These are phyloP conservation scores for Kodamaea neixiangensis DNA, from an alignment of 805 yeast species.

Conservation along the genomic window DNA sequence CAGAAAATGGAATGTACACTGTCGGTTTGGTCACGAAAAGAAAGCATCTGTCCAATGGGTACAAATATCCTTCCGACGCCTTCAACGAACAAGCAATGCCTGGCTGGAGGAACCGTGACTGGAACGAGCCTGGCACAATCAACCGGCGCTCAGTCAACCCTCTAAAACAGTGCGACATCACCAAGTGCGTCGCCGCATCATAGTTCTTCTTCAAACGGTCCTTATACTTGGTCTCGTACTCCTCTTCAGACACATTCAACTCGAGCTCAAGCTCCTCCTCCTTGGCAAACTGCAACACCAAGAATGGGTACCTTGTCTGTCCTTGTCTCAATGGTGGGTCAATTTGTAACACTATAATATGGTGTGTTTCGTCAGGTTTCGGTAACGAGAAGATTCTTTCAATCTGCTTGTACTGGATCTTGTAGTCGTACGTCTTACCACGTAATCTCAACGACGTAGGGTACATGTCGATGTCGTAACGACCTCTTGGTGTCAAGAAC, in stretches of 20 bases:
- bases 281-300: slow-evolving; percentile 83
- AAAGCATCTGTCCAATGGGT: slow-evolving; percentile 89
- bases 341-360: slow-evolving; percentile 81
- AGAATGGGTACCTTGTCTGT: slow-evolving; percentile 91
- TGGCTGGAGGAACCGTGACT: slow-evolving; percentile 73
- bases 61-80: slow-evolving; percentile 92
- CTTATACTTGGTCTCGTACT: slow-evolving; percentile 72
- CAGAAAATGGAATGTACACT: slow-evolving; percentile 83
- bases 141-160: slow-evolving; percentile 89
- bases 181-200: slow-evolving; percentile 84
- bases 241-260: slow-evolving; percentile 80
- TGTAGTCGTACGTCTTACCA: slow-evolving; percentile 97
- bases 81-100: slow-evolving; percentile 91
- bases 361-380: slow-evolving; percentile 90
- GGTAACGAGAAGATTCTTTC: slow-evolving; percentile 92
- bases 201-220: slow-evolving; percentile 73
- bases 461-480: slow-evolving; percentile 95
- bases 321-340: slow-evolving; percentile 99
- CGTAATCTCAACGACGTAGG: slow-evolving; percentile 83
- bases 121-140: slow-evolving; percentile 80
- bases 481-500: slow-evolving; percentile 97
- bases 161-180: slow-evolving; percentile 81
- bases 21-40: slow-evolving; percentile 94
- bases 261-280: slow-evolving; percentile 93
- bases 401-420: slow-evolving; percentile 84